These are phyloP conservation scores for Penicilliopsis zonata DNA, from an alignment of 495 filamentous ascomycete species.

Conservation along the genomic window DNA sequence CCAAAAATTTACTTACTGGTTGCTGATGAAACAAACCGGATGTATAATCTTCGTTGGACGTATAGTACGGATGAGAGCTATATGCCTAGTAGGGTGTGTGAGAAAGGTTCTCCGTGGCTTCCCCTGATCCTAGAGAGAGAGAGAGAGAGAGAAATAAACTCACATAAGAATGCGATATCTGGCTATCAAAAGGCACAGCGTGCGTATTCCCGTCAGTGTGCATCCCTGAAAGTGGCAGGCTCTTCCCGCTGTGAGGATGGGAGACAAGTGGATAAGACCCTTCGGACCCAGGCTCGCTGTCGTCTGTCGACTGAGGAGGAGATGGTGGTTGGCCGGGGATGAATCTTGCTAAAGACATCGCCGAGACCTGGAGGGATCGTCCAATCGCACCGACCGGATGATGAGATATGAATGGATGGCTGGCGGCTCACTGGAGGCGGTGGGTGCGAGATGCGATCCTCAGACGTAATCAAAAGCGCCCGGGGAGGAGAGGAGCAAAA, in stretches of 20 bases:
- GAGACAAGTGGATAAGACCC: conserved; percentile 4
- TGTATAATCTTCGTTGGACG: conserved; percentile 7
- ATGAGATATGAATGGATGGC: no score
- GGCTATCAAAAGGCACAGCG: not conserved
- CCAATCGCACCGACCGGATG: no score
- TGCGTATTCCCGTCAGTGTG: not conserved
- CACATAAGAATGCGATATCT: not conserved
- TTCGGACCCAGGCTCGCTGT: conserved; percentile 6
- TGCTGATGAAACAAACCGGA: conserved; percentile 8
- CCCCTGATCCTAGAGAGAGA: not conserved
- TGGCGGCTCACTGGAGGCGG: no score
- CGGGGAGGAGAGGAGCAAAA: not conserved
- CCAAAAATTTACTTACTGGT: conserved; percentile 6
- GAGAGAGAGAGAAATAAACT: not conserved
- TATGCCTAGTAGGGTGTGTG: conserved; percentile 5
- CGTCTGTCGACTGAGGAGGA: conserved; percentile 15
- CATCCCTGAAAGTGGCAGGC: not conserved
- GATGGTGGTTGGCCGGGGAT: conserved; percentile 13
- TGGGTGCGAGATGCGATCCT: no score
- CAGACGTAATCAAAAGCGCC: not conserved
- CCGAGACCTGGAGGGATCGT: no score
- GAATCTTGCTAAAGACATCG: conserved; percentile 3
- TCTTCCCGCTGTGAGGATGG: no score
- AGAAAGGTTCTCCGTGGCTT: not conserved
- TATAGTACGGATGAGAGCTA: conserved; percentile 6